Conservation (phyloP, 257 asterid genomes). For the Petunia axillaris region DNA sequence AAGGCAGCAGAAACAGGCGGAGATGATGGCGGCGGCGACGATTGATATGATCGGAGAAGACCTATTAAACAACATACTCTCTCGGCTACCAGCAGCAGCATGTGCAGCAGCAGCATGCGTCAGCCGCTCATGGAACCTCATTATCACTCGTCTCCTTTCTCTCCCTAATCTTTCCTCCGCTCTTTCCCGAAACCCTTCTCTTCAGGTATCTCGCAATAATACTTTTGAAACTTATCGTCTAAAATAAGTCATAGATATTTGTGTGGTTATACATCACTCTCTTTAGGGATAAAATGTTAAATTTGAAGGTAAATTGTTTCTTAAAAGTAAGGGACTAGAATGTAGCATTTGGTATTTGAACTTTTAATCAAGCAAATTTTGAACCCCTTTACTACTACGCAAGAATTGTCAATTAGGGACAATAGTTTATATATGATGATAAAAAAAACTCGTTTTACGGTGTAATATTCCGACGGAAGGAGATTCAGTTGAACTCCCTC, state of each 20-base stretch:
- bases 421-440: no score
- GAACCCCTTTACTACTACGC: no score
- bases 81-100: conserved; percentile 67
- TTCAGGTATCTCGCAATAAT: conserved; percentile 42
- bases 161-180: conserved; percentile 70
- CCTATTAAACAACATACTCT: conserved; percentile 57
- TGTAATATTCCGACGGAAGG: no score
- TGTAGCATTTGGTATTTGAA: no score
- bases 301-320: neutral
- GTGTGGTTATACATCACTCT: no score
- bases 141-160: conserved; percentile 64
- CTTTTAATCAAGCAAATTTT: no score
- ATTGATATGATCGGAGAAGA: conserved; percentile 68
- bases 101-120: conserved; percentile 87
- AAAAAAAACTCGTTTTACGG: no score
- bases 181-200: conserved; percentile 57
- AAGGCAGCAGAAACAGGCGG: neutral
- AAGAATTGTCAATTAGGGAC: no score
- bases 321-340: no score
- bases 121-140: conserved; percentile 70
- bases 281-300: neutral
- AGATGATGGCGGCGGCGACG: neutral
- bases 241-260: neutral
- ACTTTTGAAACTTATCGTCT: neutral
- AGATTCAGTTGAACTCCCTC: neutral